Evolutionary conservation across 805 yeast genomes (phyloP).

Genomic region (Ogataea nitratoaversa): DNA sequence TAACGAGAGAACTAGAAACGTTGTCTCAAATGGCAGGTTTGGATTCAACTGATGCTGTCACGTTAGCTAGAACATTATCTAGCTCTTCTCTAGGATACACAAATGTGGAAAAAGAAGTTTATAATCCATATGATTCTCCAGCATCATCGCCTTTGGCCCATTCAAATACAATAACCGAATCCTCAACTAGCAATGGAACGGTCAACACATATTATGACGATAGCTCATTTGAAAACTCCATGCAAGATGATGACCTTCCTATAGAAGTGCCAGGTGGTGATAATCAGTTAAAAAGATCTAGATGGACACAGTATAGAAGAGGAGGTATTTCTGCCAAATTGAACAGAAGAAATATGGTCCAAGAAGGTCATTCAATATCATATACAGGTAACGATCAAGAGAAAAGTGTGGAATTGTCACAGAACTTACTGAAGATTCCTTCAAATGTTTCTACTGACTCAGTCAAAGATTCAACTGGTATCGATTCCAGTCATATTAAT

Average conservation of each 20-base stretch:
- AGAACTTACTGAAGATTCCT: conserved; percentile 5
- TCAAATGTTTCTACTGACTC: conserved; percentile 1
- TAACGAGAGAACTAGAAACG: conserved; percentile 71
- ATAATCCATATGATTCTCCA: conserved; percentile 20
- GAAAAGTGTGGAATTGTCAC: conserved; percentile 11
- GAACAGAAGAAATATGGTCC: conserved; percentile 1
- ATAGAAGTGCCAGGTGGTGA: conserved; percentile 17
- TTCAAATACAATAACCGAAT: neutral
- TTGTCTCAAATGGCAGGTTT: conserved; percentile 75
- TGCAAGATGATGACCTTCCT: conserved; percentile 7
- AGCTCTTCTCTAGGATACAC: conserved; percentile 62
- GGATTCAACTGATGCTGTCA: conserved; percentile 75
- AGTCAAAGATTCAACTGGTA: neutral
- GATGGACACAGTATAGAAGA: conserved; percentile 48
- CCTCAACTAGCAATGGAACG: conserved; percentile 20
- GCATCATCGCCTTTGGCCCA: conserved; percentile 6
- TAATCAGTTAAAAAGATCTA: conserved; percentile 36
- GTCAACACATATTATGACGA: too few species aligned
- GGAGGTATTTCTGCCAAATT: conserved; percentile 21
- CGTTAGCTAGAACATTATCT: conserved; percentile 76
- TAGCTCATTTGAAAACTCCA: conserved; percentile 24
- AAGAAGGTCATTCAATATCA: neutral
- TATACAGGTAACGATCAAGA: neutral
- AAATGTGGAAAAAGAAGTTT: conserved; percentile 42
- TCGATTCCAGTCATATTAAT: neutral